Base-by-base conservation (phyloP, 2,329 filamentous ascomycete species). In the Trichoderma harzianum region DNA sequence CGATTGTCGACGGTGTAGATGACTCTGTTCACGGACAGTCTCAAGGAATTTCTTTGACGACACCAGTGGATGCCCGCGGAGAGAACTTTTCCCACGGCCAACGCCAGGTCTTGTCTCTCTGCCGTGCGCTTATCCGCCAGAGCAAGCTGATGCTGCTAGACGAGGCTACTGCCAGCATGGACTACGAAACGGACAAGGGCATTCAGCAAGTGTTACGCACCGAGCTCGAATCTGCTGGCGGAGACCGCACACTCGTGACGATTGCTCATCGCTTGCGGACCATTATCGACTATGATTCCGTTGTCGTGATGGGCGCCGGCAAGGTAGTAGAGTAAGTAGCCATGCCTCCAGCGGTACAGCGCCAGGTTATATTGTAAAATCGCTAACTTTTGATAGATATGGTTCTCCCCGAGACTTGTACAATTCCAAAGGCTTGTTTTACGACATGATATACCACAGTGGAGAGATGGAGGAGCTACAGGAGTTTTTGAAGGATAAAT, bases 81-180 rank as follows among this genome's bases (percentile, higher is more conserved):
- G 84, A 86, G 74, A 88, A 88, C 78, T 87, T 88, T 76, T 87
- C 85, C 5, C 87, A 88, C 73, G 87, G 87, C 32, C 87, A 89
- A 78, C 83, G 87, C 0, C 87, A 89, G 74, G 86, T 89, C 1
- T 82, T 89, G 12, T 87, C 86, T n/a, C 81, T 89, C 2, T 87
- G 86, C 69, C 83, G 87, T 12, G 87, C 87, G 0, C 81, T 89
- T 36, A 85, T 88, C 69, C 84, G 87, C 32, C 82, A 85, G 71
- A 87, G 84, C 77, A 86, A 86, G 77, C 79, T 89, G 30, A 84
- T 89, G 82, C 78, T 89, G 3, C 81, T 88, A 12, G 88, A 89
- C 75, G 87, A 89, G 77, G 88, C 88, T 11, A 89, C 87, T 3
- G 87, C 87, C 28, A 88, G 86, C 74, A 88, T 89, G 82, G 87